Evolutionary conservation across 2,329 filamentous ascomycete genomes (phyloP).

Genomic region (Zymoseptoria passerinii): DNA sequence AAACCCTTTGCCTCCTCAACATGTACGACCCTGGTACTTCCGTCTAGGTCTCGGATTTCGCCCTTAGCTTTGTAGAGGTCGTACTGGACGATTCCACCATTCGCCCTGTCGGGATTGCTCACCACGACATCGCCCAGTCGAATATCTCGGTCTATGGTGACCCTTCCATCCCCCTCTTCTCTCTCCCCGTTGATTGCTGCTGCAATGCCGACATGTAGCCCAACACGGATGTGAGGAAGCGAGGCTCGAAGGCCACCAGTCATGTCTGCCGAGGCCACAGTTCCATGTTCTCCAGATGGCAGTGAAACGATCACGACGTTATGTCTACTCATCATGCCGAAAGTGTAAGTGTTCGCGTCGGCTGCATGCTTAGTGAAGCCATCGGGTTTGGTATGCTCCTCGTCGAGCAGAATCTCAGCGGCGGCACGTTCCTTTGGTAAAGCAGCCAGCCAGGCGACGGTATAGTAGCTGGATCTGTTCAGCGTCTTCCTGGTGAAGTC

Average conservation of each 20-base stretch:
- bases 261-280: slow-evolving; percentile 9
- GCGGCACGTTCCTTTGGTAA: slow-evolving; percentile 6
- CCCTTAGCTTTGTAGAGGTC: slow-evolving; percentile 16
- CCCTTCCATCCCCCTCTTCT: not conserved
- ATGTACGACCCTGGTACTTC: not conserved
- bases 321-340: slow-evolving; percentile 16
- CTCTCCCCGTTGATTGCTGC: slow-evolving; percentile 1
- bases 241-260: slow-evolving; percentile 5
- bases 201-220: slow-evolving; percentile 6
- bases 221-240: slow-evolving; percentile 7
- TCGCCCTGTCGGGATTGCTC: slow-evolving; percentile 11
- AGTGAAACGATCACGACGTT: slow-evolving; percentile 21
- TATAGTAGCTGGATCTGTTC: not conserved
- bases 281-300: slow-evolving; percentile 13
- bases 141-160: slow-evolving; percentile 13
- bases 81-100: slow-evolving; percentile 22
- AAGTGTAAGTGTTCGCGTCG: slow-evolving; percentile 11
- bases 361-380: not conserved
- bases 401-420: slow-evolving; percentile 5
- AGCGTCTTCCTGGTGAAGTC: too few relatives aligned
- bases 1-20: slow-evolving; percentile 14
- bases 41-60: not conserved
- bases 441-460: slow-evolving; percentile 6
- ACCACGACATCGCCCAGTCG: slow-evolving; percentile 25
- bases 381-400: slow-evolving; percentile 1